These are phyloP conservation scores for Solanum tarapatanum DNA, from an alignment of 257 asterid species.

Conservation along the genomic window DNA sequence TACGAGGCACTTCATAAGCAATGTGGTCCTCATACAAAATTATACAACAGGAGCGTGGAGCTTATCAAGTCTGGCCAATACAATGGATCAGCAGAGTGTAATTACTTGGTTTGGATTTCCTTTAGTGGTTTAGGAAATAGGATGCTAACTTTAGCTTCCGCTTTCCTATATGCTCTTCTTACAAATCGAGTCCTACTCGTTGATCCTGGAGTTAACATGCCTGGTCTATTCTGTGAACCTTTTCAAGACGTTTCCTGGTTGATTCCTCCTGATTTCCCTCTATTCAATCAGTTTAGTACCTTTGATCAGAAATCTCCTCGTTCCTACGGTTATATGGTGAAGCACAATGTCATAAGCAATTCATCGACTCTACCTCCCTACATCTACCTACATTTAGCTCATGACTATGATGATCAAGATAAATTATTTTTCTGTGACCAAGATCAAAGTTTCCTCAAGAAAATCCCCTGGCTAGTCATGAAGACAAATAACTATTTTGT, in stretches of 20 bases:
- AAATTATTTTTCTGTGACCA: conserved; percentile 55
- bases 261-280: conserved; percentile 60
- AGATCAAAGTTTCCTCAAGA: conserved; percentile 34
- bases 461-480: conserved; percentile 48
- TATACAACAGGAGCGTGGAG: conserved; percentile 40
- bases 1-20: conserved; percentile 56
- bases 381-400: conserved; percentile 50
- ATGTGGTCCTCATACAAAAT: conserved; percentile 61
- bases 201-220: conserved; percentile 43
- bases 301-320: conserved; percentile 33
- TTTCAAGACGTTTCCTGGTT: conserved; percentile 70
- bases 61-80: conserved; percentile 27
- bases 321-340: conserved; percentile 51
- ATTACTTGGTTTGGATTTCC: conserved; percentile 64
- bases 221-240: conserved; percentile 81
- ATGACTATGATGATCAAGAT: conserved; percentile 52
- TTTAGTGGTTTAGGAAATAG: conserved; percentile 64
- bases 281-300: conserved; percentile 13
- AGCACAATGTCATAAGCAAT: conserved; percentile 14
- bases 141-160: conserved; percentile 52
- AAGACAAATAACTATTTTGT: conserved; percentile 48
- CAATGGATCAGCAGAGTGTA: conserved; percentile 30
- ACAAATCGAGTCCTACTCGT: conserved; percentile 65
- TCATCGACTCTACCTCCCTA: conserved; percentile 15
- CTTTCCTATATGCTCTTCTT: conserved; percentile 71